A percentile compares a stretch with the other conserved stretches of the same genome.
These are phyloP conservation scores for Fonsecaea pugnacius DNA, from an alignment of 2,329 filamentous ascomycete genomes.

Conservation along the genomic window DNA sequence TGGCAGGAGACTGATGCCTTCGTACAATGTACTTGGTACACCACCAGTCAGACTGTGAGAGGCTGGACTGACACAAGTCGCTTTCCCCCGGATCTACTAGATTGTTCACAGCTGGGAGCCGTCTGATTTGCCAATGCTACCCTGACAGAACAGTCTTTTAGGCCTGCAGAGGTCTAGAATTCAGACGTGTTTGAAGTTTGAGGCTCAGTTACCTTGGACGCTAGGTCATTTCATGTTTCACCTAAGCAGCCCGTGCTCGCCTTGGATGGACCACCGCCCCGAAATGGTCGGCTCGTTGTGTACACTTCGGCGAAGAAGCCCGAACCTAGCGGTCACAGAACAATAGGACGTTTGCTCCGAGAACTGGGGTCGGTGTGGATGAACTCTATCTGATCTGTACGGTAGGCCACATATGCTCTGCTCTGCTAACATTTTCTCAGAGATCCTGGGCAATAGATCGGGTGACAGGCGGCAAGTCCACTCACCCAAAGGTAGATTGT, in stretches of 20 bases:
- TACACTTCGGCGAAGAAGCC: not conserved
- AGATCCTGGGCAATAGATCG: not conserved
- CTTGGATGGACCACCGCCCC: not conserved
- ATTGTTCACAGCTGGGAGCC: not conserved
- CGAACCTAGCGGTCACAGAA: not conserved
- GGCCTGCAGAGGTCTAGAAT: not conserved
- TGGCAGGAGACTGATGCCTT: not conserved
- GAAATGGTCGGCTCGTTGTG: not conserved
- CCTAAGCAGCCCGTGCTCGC: not conserved
- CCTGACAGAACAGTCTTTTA: not conserved
- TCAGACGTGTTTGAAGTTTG: not conserved
- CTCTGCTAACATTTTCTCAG: not conserved
- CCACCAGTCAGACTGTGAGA: not conserved
- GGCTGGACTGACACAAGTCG: not conserved
- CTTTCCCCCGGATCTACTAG: not conserved
- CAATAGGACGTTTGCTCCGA: not conserved
- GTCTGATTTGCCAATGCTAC: not conserved
- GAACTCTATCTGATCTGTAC: not conserved
- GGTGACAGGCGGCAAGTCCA: not conserved
- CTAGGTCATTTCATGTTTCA: not conserved
- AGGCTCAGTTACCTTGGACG: not conserved
- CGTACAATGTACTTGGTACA: not conserved
- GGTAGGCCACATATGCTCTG: not conserved
- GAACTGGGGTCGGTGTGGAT: not conserved
- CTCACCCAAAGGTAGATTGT: not conserved